Conservation (phyloP, 768 basidiomycete genomes). For the Solioccasus polychromus region DNA sequence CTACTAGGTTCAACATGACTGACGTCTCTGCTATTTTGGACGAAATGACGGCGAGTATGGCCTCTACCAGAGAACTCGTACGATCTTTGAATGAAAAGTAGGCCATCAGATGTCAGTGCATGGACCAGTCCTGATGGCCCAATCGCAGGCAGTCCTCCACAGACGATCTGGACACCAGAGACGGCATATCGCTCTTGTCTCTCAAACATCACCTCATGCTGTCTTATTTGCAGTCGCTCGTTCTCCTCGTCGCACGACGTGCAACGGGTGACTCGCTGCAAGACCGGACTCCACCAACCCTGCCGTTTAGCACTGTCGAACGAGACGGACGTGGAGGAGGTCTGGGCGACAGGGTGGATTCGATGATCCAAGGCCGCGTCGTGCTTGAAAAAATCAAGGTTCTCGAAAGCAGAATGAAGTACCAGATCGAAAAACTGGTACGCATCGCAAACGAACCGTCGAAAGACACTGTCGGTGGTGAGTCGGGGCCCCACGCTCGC, state of each 20-base stretch:
- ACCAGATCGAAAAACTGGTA: constrained; percentile 95
- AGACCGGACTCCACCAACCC: constrained; percentile 44
- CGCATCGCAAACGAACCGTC: constrained; percentile 65
- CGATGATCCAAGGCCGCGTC: constrained; percentile 74
- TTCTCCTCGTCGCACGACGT: constrained; percentile 69
- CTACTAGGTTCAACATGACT: constrained; percentile 16
- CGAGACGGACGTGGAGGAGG: constrained; percentile 53
- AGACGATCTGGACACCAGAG: constrained; percentile 48
- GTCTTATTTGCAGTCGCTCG: constrained; percentile 81
- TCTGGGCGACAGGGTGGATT: constrained; percentile 76
- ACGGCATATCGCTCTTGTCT: constrained; percentile 90
- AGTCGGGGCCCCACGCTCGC: constrained; percentile 10
- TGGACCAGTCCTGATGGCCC: constrained; percentile 12
- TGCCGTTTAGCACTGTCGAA: constrained; percentile 50
- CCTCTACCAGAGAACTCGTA: constrained; percentile 56
- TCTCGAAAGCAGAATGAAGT: constrained; percentile 83
- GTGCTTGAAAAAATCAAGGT: constrained; percentile 86
- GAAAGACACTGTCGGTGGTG: constrained; percentile 56
- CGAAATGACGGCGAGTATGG: constrained; percentile 62
- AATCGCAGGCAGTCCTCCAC: constrained; percentile 28
- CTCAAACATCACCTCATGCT: constrained; percentile 83
- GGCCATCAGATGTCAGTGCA: constrained; percentile 13
- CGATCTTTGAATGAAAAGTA: constrained; percentile 56
- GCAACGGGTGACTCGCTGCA: constrained; percentile 62
- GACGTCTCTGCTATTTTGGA: constrained; percentile 35